phyloP scores from a whole-genome alignment of 352 stramenopile genomes.

The Phytophthora ramorum region DNA sequence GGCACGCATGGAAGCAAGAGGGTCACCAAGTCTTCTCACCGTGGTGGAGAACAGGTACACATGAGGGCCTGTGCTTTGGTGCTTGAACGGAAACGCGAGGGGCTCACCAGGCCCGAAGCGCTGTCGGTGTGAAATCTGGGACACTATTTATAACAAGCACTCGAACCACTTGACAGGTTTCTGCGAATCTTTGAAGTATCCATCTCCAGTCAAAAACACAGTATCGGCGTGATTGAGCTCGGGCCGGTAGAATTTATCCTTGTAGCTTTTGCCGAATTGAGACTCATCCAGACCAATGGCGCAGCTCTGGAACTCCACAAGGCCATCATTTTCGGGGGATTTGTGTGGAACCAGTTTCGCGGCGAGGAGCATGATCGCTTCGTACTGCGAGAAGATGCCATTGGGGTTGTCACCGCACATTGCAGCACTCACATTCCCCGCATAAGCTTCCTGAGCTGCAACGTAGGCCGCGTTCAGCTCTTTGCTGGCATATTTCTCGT shows the following conservation, averaged over 20 bases:
- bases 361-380: constrained; percentile 24
- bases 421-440: constrained; percentile 27
- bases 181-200: constrained; percentile 34
- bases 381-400: constrained; percentile 42
- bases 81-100: no score
- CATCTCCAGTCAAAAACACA: constrained; percentile 47
- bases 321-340: constrained; percentile 39
- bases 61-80: no score
- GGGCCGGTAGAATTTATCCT: constrained; percentile 43
- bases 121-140: no score
- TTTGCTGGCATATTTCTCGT: constrained; percentile 13
- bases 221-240: constrained; percentile 60
- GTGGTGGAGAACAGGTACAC: no score
- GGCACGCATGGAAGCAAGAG: no score
- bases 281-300: constrained; percentile 29
- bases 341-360: constrained; percentile 34
- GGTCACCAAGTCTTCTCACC: no score
- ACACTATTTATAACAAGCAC: constrained; percentile 37
- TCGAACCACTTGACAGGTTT: constrained; percentile 60
- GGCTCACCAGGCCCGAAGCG: no score
- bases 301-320: constrained; percentile 62
- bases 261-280: constrained; percentile 44
- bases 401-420: constrained; percentile 39
- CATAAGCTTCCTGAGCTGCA: constrained; percentile 26
- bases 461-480: constrained; percentile 26